Base-by-base conservation (phyloP, 2,329 filamentous ascomycete species). In the Diaporthe longicolla region DNA sequence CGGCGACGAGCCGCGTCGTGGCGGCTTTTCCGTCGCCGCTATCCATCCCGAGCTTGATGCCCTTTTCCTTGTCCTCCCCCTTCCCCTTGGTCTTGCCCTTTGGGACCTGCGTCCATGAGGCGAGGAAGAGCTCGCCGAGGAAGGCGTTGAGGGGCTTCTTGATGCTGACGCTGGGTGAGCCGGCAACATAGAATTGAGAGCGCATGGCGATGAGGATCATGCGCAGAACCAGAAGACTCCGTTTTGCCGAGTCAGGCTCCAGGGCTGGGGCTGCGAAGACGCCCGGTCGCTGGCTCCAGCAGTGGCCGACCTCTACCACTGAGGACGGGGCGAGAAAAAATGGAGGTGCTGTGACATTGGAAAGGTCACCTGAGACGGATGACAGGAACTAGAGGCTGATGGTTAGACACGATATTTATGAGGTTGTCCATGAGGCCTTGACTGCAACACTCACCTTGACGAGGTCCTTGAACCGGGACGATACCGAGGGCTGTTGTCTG, bases 121-220 rank as follows among this genome's bases (percentile, higher is more conserved):
- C 84, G 1, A 89, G 76, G 76, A 88, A 89, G 0, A 88, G 74
- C 78, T 89, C 87, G 21, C 87, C 87, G 0, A 89, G 80, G 68
- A 89, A 89, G 9, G 87, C 87, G 73, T 89, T 89, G 9, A 89
- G 82, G 1, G 87, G 87, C 76, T 89, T 89, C 79, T 87, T 87
- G 79, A 88, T 87, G 75, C 85, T 87, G 48, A 85, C 82, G 40
- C 81, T 82, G 10, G 86, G 84, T 40, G 84, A 83, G 65, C 85
- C 86, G 74, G 78, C 84, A 15, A 87, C 82, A 76, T 88, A 88
- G 70, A 88, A 82, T 68, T 88, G 86, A 70, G 82, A 85, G 40
- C 83, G 80, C 54, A 88, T 82, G 6, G 86, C 85, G 19, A 83
- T 82, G 15, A 89, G 81, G 71, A 88, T 84, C 79, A 87, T 84